Evolutionary conservation across 2,329 filamentous ascomycete species (phyloP).

Genomic region (Talaromyces sp.): DNA sequence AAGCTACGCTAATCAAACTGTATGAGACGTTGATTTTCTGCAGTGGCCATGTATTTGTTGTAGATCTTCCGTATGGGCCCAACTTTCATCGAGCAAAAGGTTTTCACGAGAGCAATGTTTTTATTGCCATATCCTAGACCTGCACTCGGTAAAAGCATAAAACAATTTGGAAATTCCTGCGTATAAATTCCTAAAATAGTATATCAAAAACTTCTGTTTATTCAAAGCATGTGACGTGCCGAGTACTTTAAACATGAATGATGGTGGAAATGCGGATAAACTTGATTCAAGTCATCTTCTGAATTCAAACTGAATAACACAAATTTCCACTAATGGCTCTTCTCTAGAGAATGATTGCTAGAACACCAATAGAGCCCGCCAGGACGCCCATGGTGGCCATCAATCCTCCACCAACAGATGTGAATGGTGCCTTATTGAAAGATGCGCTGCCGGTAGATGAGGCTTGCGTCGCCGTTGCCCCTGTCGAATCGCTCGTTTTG

Average conservation of each 20-base stretch:
- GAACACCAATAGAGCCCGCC: slow-evolving; percentile 6
- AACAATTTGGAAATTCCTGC: not conserved
- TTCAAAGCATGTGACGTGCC: not conserved
- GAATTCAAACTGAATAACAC: not conserved
- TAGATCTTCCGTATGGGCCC: not conserved
- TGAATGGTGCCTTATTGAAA: not conserved
- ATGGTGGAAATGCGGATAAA: not conserved
- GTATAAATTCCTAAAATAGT: not conserved
- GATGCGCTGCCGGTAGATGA: slow-evolving; percentile 13
- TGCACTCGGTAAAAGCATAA: not conserved
- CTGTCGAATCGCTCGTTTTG: not conserved
- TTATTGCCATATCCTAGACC: not conserved
- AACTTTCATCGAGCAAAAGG: not conserved
- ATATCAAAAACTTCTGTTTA: not conserved
- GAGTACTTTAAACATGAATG: not conserved
- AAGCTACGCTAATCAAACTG: not conserved
- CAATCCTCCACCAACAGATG: not conserved
- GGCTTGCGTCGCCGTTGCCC: slow-evolving; percentile 10
- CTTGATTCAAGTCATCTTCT: not conserved
- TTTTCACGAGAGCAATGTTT: not conserved
- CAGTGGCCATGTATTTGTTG: not conserved
- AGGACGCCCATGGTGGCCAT: not conserved
- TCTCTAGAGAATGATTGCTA: slow-evolving; percentile 5
- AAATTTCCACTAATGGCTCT: not conserved
- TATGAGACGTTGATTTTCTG: not conserved